These are phyloP conservation scores for button mushroom (Agaricus bisporus) DNA, from an alignment of 768 basidiomycete genomes.

Conservation along the genomic window DNA sequence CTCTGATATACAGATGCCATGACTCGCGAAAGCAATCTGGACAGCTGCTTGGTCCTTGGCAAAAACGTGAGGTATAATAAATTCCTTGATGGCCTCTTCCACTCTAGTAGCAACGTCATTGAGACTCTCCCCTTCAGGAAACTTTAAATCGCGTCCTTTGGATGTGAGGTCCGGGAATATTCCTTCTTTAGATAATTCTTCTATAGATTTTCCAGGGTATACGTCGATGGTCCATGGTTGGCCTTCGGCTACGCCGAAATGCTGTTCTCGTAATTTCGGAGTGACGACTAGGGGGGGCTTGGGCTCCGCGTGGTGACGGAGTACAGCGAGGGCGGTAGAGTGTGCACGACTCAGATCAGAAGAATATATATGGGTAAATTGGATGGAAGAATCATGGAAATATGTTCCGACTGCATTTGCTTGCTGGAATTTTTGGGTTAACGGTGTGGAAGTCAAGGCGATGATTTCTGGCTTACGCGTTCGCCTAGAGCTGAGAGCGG, in stretches of 20 bases:
- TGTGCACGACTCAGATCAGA: constrained; percentile 65
- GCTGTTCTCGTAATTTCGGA: constrained; percentile 58
- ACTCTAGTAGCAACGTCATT: constrained; percentile 57
- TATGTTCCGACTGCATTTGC: constrained; percentile 52
- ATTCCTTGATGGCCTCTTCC: constrained; percentile 40
- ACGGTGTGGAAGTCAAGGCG: background rate
- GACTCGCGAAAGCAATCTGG: constrained; percentile 68
- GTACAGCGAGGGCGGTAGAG: constrained; percentile 53
- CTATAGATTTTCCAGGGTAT: constrained; percentile 25
- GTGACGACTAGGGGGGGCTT: constrained; percentile 50
- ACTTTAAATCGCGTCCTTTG: constrained; percentile 40
- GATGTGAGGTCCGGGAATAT: constrained; percentile 44
- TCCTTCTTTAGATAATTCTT: constrained; percentile 41
- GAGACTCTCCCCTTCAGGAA: constrained; percentile 63
- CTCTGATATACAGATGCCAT: constrained; percentile 67
- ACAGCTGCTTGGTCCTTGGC: constrained; percentile 17
- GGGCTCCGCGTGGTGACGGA: constrained; percentile 41
- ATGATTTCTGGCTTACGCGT: constrained; percentile 10
- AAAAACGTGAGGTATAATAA: constrained; percentile 53
- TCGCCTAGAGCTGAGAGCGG: constrained; percentile 67
- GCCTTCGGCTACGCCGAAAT: constrained; percentile 71
- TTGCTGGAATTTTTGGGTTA: constrained; percentile 35
- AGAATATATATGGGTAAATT: constrained; percentile 53
- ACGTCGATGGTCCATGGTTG: constrained; percentile 36
- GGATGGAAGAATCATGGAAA: constrained; percentile 35